Percentiles rank a stretch among this genome's conserved stretches.
phyloP scores from a whole-genome alignment of 345 rosid species.

The Kernera saxatilis region DNA sequence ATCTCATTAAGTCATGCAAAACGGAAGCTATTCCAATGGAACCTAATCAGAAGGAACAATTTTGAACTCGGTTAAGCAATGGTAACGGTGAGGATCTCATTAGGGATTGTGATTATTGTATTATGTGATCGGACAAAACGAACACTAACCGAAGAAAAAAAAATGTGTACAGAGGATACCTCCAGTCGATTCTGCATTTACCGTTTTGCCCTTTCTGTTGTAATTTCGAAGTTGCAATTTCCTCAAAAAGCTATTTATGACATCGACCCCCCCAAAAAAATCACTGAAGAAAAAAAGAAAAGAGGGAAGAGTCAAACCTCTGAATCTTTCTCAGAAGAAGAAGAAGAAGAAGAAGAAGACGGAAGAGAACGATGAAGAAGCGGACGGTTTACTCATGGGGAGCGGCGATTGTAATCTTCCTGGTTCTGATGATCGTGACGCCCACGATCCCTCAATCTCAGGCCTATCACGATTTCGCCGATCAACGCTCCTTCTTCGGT shows the following conservation, averaged over 20 bases:
- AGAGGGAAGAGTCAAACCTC: conserved; percentile 25
- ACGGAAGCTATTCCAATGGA: too few relatives aligned
- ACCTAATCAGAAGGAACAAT: too few relatives aligned
- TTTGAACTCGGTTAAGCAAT: too few relatives aligned
- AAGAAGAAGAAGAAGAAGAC: background rate
- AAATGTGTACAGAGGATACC: too few relatives aligned
- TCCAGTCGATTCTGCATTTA: too few relatives aligned
- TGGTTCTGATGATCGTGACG: conserved; percentile 80
- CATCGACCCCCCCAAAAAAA: background rate
- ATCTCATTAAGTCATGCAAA: too few relatives aligned
- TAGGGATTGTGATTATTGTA: too few relatives aligned
- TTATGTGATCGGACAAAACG: too few relatives aligned
- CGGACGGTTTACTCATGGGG: conserved; percentile 56
- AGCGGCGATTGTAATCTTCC: conserved; percentile 58
- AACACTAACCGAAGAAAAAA: too few relatives aligned
- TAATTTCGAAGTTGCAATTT: background rate
- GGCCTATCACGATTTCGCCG: conserved; percentile 87
- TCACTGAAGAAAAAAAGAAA: background rate
- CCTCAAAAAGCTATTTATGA: background rate
- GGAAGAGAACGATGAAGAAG: conserved; percentile 41
- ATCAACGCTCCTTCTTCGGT: conserved; percentile 79
- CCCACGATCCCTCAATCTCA: conserved; percentile 80
- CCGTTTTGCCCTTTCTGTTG: background rate
- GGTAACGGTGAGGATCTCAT: too few relatives aligned
- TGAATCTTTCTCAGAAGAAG: conserved; percentile 12